These are phyloP conservation scores for Talaromyces sp. DNA, from an alignment of 2,329 filamentous ascomycete species.

Conservation along the genomic window DNA sequence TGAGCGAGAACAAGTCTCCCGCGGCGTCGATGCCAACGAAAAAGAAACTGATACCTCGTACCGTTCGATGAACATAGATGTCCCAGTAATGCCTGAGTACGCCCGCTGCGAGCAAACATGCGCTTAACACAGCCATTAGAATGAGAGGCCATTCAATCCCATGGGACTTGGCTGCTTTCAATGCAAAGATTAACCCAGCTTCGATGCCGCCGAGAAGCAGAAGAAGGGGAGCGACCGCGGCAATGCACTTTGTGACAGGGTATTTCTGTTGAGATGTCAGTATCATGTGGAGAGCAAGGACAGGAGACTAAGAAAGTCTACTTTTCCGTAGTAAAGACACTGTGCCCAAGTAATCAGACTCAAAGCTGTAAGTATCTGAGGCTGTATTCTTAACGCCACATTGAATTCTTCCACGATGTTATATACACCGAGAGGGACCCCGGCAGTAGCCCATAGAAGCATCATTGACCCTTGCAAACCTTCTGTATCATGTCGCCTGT, in stretches of 20 bases:
- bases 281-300: neutral
- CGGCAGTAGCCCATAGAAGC: slow-evolving; percentile 68
- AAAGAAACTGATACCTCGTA: slow-evolving; percentile 71
- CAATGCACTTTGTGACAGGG: slow-evolving; percentile 52
- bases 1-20: slow-evolving; percentile 68
- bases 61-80: slow-evolving; percentile 67
- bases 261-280: slow-evolving; percentile 49
- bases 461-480: slow-evolving; percentile 72
- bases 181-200: slow-evolving; percentile 60
- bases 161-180: slow-evolving; percentile 50
- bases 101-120: slow-evolving; percentile 64
- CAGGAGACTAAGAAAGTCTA: neutral
- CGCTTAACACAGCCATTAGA: slow-evolving; percentile 68
- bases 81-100: slow-evolving; percentile 71
- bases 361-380: slow-evolving; percentile 57
- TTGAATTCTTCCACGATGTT: slow-evolving; percentile 59
- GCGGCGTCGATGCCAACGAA: slow-evolving; percentile 72
- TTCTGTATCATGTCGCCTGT: slow-evolving; percentile 65
- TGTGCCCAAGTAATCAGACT: slow-evolving; percentile 59
- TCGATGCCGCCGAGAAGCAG: slow-evolving; percentile 63
- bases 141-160: slow-evolving; percentile 63
- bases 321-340: slow-evolving; percentile 57
- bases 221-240: slow-evolving; percentile 56
- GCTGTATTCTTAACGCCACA: slow-evolving; percentile 57
- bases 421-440: slow-evolving; percentile 67